Conservation (phyloP, 2,329 filamentous ascomycete genomes). For the Chaetomiaceae sp. region DNA sequence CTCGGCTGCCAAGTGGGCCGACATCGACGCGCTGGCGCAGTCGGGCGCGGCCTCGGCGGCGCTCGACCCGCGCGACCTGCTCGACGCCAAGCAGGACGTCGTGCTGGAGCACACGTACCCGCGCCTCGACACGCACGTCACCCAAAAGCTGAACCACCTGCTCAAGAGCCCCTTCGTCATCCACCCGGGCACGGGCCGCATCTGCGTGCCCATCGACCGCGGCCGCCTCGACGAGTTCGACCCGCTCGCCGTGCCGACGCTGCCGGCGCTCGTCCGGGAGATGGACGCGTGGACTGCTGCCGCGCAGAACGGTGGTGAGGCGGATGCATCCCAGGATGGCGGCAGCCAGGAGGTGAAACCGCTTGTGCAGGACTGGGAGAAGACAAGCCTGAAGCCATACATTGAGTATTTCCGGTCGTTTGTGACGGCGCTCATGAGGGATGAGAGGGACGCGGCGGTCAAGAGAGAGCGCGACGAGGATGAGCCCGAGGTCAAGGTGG, state of each 20-base stretch:
- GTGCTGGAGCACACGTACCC: constrained; percentile 97
- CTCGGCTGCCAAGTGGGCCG: constrained; percentile 81
- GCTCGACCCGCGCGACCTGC: constrained; percentile 66
- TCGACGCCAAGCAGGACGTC: constrained; percentile 91
- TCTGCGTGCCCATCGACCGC: constrained; percentile 91
- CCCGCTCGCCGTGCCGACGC: constrained; percentile 81
- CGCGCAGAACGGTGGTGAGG: constrained; percentile 21
- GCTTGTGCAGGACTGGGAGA: constrained; percentile 81
- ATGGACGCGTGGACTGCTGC: constrained; percentile 65
- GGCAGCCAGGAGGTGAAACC: constrained; percentile 24
- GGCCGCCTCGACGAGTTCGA: constrained; percentile 72
- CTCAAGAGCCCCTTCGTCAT: constrained; percentile 96
- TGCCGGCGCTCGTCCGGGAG: constrained; percentile 72
- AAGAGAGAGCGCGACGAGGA: constrained; percentile 51
- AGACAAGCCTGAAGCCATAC: constrained; percentile 90
- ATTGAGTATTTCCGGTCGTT: constrained; percentile 84
- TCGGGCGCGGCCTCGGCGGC: constrained; percentile 59
- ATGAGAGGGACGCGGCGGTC: constrained; percentile 53
- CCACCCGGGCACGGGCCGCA: constrained; percentile 85
- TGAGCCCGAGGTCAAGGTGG: constrained; percentile 28
- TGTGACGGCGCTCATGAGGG: constrained; percentile 71
- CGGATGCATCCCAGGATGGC: constrained; percentile 14
- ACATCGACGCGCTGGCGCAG: constrained; percentile 83
- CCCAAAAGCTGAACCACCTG: constrained; percentile 96
- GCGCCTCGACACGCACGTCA: constrained; percentile 91